Evolutionary conservation across 345 rosid species (phyloP), one percentile per base, ranked within the genome.

Genomic region (Trapa bicornis): DNA sequence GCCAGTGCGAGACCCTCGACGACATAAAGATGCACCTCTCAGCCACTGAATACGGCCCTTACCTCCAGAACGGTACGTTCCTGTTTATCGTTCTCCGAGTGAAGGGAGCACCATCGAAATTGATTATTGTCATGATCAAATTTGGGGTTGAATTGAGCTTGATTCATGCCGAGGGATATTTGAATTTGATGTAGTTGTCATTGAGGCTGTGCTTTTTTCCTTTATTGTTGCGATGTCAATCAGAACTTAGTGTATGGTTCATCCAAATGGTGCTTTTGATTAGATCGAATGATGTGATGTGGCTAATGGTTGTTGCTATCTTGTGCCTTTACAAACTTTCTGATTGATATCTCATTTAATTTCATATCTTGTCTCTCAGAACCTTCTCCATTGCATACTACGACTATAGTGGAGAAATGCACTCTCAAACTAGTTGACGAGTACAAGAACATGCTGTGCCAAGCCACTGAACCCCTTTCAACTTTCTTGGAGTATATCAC

Each of bases 361-460:
- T 64, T 68, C 29, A 22, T 22, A 22, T 65, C 14, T 33, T 65
- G 77, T 33, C 38, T 45, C 82, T 83, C 84, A 94, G 99, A 94
- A 72, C 97, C 99, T 45, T 94, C 99, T 1, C 99, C 99, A 0
- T 67, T 94, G 87, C 99, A 94, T 70, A 94, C 99, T 0, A 89
- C 97, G 32, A 94, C 99, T 5, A 89, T 94, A 54, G 99, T 94
- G 80, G 97, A 94, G 83, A 94, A 94, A 76, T 94, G 99, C 81
- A 94, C 96, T 2, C 96, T 87, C 70, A 91, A 91, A 70, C 83
- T 91, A 79, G 97, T 91, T 68, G 99, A 94, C 78, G 99, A 94
- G 69, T 91, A 94, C 69, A 94, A 91, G 81, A 92, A 86, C 76
- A 91, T 94, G 99, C 68, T 89, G 37, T 86, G 89, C 67, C 96